phyloP scores from a whole-genome alignment of 1,284 basidiomycete genomes.

The Ustilago shanxiensis region DNA sequence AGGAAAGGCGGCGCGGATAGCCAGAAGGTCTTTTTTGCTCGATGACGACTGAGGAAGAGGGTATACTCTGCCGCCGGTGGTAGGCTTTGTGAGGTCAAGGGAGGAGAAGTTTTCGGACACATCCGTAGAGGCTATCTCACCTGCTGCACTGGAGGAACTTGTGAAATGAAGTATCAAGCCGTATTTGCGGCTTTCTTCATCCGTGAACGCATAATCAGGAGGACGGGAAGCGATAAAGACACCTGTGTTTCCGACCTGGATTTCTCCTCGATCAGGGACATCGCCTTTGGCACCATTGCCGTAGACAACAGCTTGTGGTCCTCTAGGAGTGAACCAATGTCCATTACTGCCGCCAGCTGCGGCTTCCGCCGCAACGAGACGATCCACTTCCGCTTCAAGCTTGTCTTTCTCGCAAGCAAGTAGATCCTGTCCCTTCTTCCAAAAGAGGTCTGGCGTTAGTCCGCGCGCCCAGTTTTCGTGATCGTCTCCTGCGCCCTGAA shows the following conservation, averaged over 20 bases:
- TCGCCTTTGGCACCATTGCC: not conserved
- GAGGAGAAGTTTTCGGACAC: not conserved
- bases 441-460: slow-evolving; percentile 80
- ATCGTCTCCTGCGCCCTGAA: slow-evolving; percentile 90
- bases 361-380: slow-evolving; percentile 14
- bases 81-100: not conserved
- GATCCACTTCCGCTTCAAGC: slow-evolving; percentile 72
- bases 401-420: slow-evolving; percentile 74
- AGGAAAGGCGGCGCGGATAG: slow-evolving; percentile 35
- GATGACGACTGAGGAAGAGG: slow-evolving; percentile 18
- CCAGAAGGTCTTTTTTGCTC: slow-evolving; percentile 49
- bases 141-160: not conserved
- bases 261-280: not conserved
- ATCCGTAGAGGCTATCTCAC: not conserved
- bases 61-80: not conserved
- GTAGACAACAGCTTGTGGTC: not conserved
- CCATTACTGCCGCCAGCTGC: not conserved
- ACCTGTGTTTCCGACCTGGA: slow-evolving; percentile 17
- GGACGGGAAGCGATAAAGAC: slow-evolving; percentile 26
- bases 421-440: slow-evolving; percentile 75
- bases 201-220: slow-evolving; percentile 23
- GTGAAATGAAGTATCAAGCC: slow-evolving; percentile 30
- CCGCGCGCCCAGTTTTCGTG: slow-evolving; percentile 88
- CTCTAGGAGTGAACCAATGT: slow-evolving; percentile 46
- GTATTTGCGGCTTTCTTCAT: slow-evolving; percentile 13